phyloP scores from a whole-genome alignment of 2,329 filamentous ascomycete species.

The Neoarthrinium moseri region DNA sequence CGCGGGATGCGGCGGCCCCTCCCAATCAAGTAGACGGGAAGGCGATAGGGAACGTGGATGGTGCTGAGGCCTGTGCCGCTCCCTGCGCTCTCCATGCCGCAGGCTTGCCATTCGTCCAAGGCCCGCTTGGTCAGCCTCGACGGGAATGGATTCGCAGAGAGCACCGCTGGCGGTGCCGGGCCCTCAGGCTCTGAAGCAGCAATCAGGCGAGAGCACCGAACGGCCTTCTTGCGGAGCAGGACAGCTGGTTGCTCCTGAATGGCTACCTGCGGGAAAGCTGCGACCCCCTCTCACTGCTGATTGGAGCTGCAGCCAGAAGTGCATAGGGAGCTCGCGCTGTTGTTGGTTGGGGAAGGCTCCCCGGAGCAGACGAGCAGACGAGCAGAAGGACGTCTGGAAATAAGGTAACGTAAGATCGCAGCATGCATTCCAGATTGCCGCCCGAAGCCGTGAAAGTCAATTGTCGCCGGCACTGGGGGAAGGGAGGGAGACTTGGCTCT shows the following conservation, averaged over 20 bases:
- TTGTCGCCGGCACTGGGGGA: background rate
- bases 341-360: slow-evolving; percentile 7
- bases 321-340: slow-evolving; percentile 22
- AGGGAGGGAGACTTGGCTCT: background rate
- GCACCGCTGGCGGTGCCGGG: slow-evolving; percentile 15
- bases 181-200: slow-evolving; percentile 10
- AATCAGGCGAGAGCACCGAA: slow-evolving; percentile 23
- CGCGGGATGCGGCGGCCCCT: slow-evolving; percentile 20
- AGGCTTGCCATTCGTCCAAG: slow-evolving; percentile 28
- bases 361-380: background rate
- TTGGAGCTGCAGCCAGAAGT: slow-evolving; percentile 22
- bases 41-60: slow-evolving; percentile 24
- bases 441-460: slow-evolving; percentile 1
- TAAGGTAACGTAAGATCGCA: background rate
- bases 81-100: slow-evolving; percentile 26
- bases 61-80: slow-evolving; percentile 25
- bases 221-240: slow-evolving; percentile 25
- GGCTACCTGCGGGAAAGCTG: slow-evolving; percentile 23
- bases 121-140: slow-evolving; percentile 23
- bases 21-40: slow-evolving; percentile 29
- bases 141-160: slow-evolving; percentile 22
- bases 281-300: slow-evolving; percentile 22
- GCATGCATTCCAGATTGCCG: background rate
- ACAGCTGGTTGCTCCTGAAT: slow-evolving; percentile 33
- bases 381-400: background rate